Percentiles rank a stretch among this genome's conserved stretches.
These are phyloP conservation scores for Trichophyton rubrum DNA, from an alignment of 2,329 filamentous ascomycete genomes.

Conservation along the genomic window DNA sequence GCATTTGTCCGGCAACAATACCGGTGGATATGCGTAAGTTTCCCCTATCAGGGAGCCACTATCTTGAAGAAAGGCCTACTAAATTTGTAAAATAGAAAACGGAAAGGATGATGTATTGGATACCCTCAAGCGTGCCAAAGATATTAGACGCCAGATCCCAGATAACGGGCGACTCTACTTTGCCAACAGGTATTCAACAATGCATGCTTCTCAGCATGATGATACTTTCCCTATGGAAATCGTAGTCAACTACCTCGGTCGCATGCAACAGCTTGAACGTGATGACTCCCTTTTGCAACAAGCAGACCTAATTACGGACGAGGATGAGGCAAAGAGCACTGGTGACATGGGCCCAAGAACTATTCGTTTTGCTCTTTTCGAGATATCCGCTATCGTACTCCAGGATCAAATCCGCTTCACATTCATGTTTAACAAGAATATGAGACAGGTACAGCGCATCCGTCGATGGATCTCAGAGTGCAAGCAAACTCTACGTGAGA, in stretches of 20 bases:
- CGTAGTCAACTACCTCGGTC: constrained; percentile 30
- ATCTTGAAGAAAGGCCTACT: background rate
- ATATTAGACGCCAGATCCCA: constrained; percentile 23
- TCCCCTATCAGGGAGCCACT: background rate
- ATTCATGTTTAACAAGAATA: constrained; percentile 38
- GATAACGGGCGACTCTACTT: constrained; percentile 26
- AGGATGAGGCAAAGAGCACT: constrained; percentile 23
- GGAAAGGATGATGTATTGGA: constrained; percentile 18
- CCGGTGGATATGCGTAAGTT: constrained; percentile 13
- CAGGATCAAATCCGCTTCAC: constrained; percentile 36
- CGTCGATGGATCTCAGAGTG: constrained; percentile 34
- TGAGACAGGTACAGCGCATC: constrained; percentile 33
- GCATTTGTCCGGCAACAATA: constrained; percentile 34
- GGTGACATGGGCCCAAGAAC: constrained; percentile 35
- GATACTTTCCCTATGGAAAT: constrained; percentile 30
- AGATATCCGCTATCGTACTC: constrained; percentile 39
- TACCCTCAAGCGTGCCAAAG: constrained; percentile 28
- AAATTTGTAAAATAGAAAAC: background rate
- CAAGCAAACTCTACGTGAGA: constrained; percentile 22
- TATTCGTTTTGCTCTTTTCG: constrained; percentile 38
- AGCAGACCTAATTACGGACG: constrained; percentile 23
- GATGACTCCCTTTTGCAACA: constrained; percentile 33
- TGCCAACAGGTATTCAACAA: constrained; percentile 20
- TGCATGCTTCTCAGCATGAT: constrained; percentile 19
- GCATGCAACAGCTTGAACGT: constrained; percentile 34